phyloP scores from a whole-genome alignment of 2,329 filamentous ascomycete species.

The Lasiodiplodia gonubiensis region DNA sequence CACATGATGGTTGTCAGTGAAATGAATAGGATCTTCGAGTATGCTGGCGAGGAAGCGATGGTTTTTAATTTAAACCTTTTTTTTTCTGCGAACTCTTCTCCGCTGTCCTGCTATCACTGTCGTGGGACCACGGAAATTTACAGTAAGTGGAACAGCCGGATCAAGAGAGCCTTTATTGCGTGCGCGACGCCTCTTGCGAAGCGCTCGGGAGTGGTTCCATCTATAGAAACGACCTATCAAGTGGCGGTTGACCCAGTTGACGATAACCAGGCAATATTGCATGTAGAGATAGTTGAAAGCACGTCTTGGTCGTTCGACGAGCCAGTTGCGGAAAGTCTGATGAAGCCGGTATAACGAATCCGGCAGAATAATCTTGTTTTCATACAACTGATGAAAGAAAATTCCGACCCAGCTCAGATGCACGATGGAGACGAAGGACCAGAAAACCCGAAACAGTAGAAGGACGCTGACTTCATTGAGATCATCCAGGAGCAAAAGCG shows the following conservation, averaged over 20 bases:
- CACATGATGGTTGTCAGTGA: not conserved
- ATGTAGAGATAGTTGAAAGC: not conserved
- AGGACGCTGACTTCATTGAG: not conserved
- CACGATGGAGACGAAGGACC: not conserved
- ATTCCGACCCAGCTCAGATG: not conserved
- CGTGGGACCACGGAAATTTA: not conserved
- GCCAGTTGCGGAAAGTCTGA: too few relatives aligned
- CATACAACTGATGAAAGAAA: not conserved
- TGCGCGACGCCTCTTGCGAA: too few relatives aligned
- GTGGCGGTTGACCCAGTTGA: not conserved
- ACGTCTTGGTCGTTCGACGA: not conserved
- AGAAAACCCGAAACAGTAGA: not conserved
- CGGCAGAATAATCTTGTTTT: not conserved
- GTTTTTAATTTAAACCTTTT: not conserved
- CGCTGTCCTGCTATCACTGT: not conserved
- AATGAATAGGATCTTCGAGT: not conserved
- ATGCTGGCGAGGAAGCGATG: not conserved
- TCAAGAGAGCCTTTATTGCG: not conserved
- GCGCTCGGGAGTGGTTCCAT: not conserved
- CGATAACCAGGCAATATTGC: not conserved
- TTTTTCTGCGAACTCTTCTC: not conserved
- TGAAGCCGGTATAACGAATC: not conserved
- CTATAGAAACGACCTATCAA: not conserved
- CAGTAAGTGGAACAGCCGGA: not conserved
- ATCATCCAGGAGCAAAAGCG: not conserved